Evolutionary conservation across 768 basidiomycete genomes (phyloP).

Genomic region (Collybiopsis confluens): DNA sequence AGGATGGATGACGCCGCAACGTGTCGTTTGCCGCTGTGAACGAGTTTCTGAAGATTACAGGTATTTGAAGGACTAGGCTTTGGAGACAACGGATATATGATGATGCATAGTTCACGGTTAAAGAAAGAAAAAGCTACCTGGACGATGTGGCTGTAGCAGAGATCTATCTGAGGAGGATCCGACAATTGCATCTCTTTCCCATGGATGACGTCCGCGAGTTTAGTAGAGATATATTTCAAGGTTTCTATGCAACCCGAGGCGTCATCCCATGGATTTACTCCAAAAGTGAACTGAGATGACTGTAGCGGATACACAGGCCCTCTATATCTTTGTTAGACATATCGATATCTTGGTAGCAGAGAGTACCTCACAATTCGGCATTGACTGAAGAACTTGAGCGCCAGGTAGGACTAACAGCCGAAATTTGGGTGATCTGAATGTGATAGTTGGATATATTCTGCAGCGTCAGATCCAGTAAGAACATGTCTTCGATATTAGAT

Average conservation of each 20-base stretch:
- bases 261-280: slow-evolving; percentile 33
- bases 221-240: slow-evolving; percentile 44
- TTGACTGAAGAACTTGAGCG: slow-evolving; percentile 37
- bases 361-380: slow-evolving; percentile 37
- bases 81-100: background rate
- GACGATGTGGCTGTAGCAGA: slow-evolving; percentile 45
- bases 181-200: slow-evolving; percentile 36
- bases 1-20: slow-evolving; percentile 33
- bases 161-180: slow-evolving; percentile 48
- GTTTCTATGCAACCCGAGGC: slow-evolving; percentile 37
- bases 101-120: slow-evolving; percentile 13
- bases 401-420: slow-evolving; percentile 71
- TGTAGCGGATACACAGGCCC: slow-evolving; percentile 43
- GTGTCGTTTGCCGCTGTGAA: slow-evolving; percentile 40
- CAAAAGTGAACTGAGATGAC: slow-evolving; percentile 39
- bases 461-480: slow-evolving; percentile 51
- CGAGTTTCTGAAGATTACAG: slow-evolving; percentile 37
- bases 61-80: background rate
- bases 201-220: slow-evolving; percentile 47
- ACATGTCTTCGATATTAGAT: slow-evolving; percentile 42
- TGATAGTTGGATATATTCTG: slow-evolving; percentile 42
- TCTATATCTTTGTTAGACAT: slow-evolving; percentile 24
- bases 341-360: background rate
- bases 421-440: slow-evolving; percentile 53
- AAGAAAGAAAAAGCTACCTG: slow-evolving; percentile 31